Percentiles rank a stretch among this genome's conserved stretches.
phyloP scores from a whole-genome alignment of 1,284 basidiomycete species.

The Leccinum pallidistipes region DNA sequence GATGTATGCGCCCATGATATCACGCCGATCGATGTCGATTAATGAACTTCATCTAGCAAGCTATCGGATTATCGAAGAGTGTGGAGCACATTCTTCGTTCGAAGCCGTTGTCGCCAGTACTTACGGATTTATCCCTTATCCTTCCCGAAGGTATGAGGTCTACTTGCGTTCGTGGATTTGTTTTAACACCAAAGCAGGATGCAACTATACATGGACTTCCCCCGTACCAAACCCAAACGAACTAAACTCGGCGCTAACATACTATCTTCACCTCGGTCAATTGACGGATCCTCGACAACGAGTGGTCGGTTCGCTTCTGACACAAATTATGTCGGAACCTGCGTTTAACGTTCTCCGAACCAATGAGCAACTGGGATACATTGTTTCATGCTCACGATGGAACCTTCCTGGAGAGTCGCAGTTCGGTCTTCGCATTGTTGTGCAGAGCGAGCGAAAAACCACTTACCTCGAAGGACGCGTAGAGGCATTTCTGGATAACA shows the following conservation, averaged over 20 bases:
- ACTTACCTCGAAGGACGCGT: conserved; percentile 88
- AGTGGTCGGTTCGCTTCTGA: conserved; percentile 60
- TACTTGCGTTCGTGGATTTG: neutral
- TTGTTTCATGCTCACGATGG: conserved; percentile 67
- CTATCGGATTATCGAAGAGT: conserved; percentile 70
- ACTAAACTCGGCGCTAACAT: conserved; percentile 82
- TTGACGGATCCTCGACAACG: conserved; percentile 55
- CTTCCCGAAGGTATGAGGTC: conserved; percentile 59
- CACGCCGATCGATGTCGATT: conserved; percentile 1
- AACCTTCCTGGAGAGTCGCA: conserved; percentile 60
- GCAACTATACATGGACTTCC: conserved; percentile 70
- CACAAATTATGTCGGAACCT: conserved; percentile 85
- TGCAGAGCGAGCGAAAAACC: conserved; percentile 89
- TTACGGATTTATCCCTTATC: conserved; percentile 53
- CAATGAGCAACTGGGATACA: conserved; percentile 95
- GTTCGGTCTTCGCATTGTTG: conserved; percentile 81
- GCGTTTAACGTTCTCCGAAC: conserved; percentile 95
- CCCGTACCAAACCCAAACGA: conserved; percentile 86
- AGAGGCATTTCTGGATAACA: conserved; percentile 80
- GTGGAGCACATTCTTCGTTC: conserved; percentile 69
- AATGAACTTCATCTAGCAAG: conserved; percentile 55
- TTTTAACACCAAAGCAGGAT: conserved; percentile 44
- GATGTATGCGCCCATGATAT: conserved; percentile 51
- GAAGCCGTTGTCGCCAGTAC: conserved; percentile 49
- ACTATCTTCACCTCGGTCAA: conserved; percentile 76